Evolutionary conservation across 1,139 yeast species (phyloP), one percentile per base, ranked within the genome.

Genomic region (Suhomyces bolitotheri): DNA sequence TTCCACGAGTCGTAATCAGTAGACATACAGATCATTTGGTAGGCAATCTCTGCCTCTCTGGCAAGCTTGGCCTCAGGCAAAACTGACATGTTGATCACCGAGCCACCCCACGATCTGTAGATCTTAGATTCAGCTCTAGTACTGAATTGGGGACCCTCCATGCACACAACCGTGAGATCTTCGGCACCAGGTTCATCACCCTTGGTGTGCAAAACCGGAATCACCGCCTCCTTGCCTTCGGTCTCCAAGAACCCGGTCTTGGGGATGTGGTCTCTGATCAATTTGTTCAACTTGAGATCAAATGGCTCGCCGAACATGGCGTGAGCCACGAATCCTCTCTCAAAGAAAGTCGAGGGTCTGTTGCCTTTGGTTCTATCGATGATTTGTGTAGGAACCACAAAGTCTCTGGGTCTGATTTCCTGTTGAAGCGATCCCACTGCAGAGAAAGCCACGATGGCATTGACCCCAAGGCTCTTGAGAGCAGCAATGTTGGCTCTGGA

Each of bases 1-100:
- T 89, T 85, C 98, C 98, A 92, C 15, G 98, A 95, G 58, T 92
- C 98, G 62, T 94, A 92, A 62, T 94, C 98, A 12, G 98, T 92
- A 2, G 96, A 84, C 98, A 92, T 94, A 66, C 99, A 92, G 46
- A 92, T 78, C 97, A 92, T 92, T 63, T 90, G 97, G 64, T 94
- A 92, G 22, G 95, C 76, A 47, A 92, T 83, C 62, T 92, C 99
- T 22, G 97, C 97, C 65, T 92, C 99, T 56, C 95, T 80, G 8
- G 98, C 98, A 49, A 92, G 75, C 63, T 92, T 94, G 26, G 96
- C 84, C 65, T 92, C 99, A 16, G 99, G 99, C 39, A 92, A 65
- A 38, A 88, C 94, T 36, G 95, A 83, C 98, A 92, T 92, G 67
- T 92, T 92, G 61, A 94, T 92, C 35, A 92, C 95, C 24, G 88